Conservation (phyloP, 345 rosid genomes). For the Eucalyptus erythrocorys region DNA sequence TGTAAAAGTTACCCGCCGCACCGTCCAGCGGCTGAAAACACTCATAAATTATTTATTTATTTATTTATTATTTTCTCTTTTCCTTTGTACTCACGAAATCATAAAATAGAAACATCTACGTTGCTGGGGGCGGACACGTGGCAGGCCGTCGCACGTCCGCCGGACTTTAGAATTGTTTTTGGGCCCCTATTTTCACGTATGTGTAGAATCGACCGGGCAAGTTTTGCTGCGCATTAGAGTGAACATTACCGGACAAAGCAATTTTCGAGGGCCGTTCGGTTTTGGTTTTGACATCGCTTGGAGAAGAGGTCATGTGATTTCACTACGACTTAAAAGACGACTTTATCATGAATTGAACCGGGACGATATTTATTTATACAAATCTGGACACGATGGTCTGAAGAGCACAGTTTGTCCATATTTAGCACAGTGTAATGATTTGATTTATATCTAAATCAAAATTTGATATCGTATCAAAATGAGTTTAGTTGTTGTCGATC, state of each 20-base stretch:
- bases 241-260: neutral
- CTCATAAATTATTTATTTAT: neutral
- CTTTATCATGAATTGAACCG: neutral
- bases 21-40: neutral
- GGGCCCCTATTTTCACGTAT: neutral
- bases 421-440: neutral
- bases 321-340: neutral
- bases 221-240: neutral
- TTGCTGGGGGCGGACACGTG: neutral
- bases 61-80: neutral
- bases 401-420: neutral
- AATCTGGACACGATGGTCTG: neutral
- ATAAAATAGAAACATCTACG: neutral
- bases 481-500: rapidly evolving
- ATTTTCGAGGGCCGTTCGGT: neutral
- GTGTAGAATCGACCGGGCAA: neutral
- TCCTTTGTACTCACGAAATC: neutral
- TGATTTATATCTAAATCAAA: neutral
- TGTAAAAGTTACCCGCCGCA: neutral
- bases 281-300: neutral
- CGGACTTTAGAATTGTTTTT: neutral
- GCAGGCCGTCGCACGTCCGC: neutral
- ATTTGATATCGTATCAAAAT: too few relatives aligned
- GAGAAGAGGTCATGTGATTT: neutral
- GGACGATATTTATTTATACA: neutral